Evolutionary conservation across 2,329 filamentous ascomycete genomes (phyloP), one percentile per base, ranked within the genome.

Genomic region (Samsoniella hepiali): DNA sequence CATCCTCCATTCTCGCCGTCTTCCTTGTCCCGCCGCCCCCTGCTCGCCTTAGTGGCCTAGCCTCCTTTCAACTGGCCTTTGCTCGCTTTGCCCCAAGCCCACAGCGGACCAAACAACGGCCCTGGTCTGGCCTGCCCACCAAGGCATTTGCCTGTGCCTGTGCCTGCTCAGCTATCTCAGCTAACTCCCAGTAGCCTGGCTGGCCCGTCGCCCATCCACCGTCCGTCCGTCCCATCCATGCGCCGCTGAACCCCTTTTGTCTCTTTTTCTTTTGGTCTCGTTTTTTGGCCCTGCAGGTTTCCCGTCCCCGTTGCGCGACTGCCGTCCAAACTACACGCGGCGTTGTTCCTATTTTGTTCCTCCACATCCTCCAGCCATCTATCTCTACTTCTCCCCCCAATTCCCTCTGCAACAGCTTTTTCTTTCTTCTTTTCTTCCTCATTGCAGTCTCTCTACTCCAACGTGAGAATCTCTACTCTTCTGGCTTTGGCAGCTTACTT

Each of bases 231-330:
- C 44, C 44, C 60, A 32, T 51, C 60, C 60, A 55, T 57, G 40
- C 44, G 51, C 29, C 53, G 61, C 53, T 57, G 61, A 58, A 63
- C 53, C 61, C 55, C 53, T 58, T 63, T 58, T 63, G 45, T 45
- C 61, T 32, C 34, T 53, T 34, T 58, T 53, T 36, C 47, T 51
- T 45, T 31, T 63, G 56, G 42, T 36, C n/a, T 32, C 22, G 11
- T 10, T 15, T 51, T 22, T 44, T 56, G 22, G 47, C 29, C 58
- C 49, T 62, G 58, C 13, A 38, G 49, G 55, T 62, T 51, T 55
- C 36, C 58, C 49, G 58, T 61, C 58, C 17, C 58, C 49, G 54
- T 42, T 34, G 55, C n/a, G 40, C 55, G 5, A 34, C 40, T 45
- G 49, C 31, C 13, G 36, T 53, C 13, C 49, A 61, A 38, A 31